A percentile compares a stretch with the other conserved stretches of the same genome.
Conservation (phyloP, 495 filamentous ascomycete genomes). For the Neurospora cerealis region DNA sequence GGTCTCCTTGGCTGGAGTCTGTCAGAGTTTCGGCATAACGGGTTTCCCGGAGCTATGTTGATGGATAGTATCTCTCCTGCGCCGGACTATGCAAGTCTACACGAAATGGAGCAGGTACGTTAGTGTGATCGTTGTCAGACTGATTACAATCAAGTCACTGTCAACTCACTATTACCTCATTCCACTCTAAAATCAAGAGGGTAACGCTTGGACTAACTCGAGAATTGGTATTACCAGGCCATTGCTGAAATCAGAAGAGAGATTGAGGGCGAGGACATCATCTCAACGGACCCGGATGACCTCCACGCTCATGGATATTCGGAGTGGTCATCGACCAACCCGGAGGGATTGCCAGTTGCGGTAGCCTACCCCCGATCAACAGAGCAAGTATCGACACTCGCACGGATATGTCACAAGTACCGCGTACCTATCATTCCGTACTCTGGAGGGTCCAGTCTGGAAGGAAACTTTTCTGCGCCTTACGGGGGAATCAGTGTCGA, state of each 20-base stretch:
- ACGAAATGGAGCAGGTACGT: constrained; percentile 42
- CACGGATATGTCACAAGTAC: constrained; percentile 72
- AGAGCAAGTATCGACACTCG: constrained; percentile 69
- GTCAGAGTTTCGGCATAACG: constrained; percentile 16
- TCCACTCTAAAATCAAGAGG: neutral
- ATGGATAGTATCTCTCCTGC: constrained; percentile 27
- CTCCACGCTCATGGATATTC: constrained; percentile 75
- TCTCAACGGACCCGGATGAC: constrained; percentile 78
- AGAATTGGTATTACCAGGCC: constrained; percentile 9
- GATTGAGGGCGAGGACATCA: constrained; percentile 51
- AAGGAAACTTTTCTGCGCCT: constrained; percentile 81
- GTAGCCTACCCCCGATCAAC: constrained; percentile 72
- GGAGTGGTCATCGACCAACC: constrained; percentile 80
- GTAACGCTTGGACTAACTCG: neutral
- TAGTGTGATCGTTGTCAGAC: neutral
- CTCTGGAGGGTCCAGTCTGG: constrained; percentile 78
- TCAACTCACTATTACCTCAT: no score
- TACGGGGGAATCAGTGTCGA: constrained; percentile 83
- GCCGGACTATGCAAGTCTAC: constrained; percentile 38
- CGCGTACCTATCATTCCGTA: constrained; percentile 81
- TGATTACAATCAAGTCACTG: neutral
- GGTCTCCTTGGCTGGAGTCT: constrained; percentile 33
- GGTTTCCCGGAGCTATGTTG: constrained; percentile 23
- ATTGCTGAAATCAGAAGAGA: constrained; percentile 49
- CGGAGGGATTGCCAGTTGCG: constrained; percentile 66